Base-by-base conservation (phyloP, 495 filamentous ascomycete genomes). In the Evansstolkia leycettana region DNA sequence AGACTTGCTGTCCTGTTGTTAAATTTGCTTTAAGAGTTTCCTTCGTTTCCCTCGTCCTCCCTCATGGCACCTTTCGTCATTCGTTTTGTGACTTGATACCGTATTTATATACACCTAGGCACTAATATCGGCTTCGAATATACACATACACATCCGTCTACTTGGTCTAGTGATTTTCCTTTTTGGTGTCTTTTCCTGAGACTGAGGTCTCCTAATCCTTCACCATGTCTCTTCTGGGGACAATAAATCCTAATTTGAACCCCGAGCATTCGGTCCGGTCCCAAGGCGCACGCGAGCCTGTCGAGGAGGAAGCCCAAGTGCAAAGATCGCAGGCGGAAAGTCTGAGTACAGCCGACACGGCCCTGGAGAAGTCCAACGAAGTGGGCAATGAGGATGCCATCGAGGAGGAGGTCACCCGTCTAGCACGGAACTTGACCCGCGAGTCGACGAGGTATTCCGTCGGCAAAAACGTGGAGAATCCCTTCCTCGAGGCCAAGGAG, bases 371-470 rank as follows among this genome's bases (percentile, higher is more conserved):
- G 31, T 19, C 33, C 23, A 35, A 40, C 15, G 47, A 54, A 14
- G 19, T 46, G 2, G 33, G 38, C 19, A 41, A 55, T 11, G 67
- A 69, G 32, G 49, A 54, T 0, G 41, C 41, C 3, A 42, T 49
- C 5, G 63, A 65, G 27, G 47, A 47, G 17, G 55, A 62, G 37
- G 55, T 72, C 26, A 54, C 53, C 19, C 49, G 60, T 5, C 58
- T 72, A 25, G 68, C 67, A 6, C 60, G 53, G n/a, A 55, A 61
- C 35, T 38, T 72, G 31, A 72, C 67, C 2, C 58, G 60, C 24
- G 52, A 66, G 32, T 72, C 68, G 0, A 62, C 64, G 5, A 50
- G 40, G 16, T 62, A 48, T 34, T 60, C 56, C n/a, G 34, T 31
- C 8, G 42, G 36, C 14, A 46, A 51, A 11, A 42, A 52, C 14